Conservation (phyloP, 306 rosid species). For the Argentina anserina region DNA sequence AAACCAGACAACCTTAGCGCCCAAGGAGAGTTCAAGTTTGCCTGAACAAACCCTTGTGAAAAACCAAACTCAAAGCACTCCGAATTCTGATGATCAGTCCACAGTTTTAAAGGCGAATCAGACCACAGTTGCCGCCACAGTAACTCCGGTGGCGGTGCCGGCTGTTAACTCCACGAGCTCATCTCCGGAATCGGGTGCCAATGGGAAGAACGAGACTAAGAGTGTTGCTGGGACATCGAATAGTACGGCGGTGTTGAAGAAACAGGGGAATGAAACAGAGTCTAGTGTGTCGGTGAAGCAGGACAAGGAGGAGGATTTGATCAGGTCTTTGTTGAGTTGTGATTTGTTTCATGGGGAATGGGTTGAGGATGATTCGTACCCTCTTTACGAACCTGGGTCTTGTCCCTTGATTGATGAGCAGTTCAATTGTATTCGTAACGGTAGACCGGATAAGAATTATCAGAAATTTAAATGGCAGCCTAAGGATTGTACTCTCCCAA, state of each 20-base stretch:
- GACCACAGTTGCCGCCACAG: constrained; percentile 9
- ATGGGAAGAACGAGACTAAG: constrained; percentile 10
- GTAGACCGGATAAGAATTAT: constrained; percentile 70
- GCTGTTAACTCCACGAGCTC: constrained; percentile 14
- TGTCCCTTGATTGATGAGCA: constrained; percentile 79
- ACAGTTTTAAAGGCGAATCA: constrained; percentile 25
- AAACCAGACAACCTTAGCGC: constrained; percentile 32
- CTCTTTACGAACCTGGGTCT: constrained; percentile 75
- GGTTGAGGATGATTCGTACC: constrained; percentile 71
- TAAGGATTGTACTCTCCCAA: constrained; percentile 70
- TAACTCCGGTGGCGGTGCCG: constrained; percentile 9
- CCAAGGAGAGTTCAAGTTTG: constrained; percentile 8
- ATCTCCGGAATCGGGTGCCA: constrained; percentile 15
- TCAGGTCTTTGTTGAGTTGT: constrained; percentile 66
- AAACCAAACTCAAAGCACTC: constrained; percentile 18
- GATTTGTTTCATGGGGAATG: constrained; percentile 78
- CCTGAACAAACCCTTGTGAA: constrained; percentile 10
- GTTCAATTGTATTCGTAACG: constrained; percentile 70
- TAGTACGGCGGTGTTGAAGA: constrained; percentile 25
- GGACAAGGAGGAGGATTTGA: constrained; percentile 31
- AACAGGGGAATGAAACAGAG: constrained; percentile 21
- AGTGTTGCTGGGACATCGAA: constrained; percentile 18
- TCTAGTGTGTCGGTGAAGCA: constrained; percentile 32
- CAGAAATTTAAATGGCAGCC: constrained; percentile 89
- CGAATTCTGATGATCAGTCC: constrained; percentile 13